These are phyloP conservation scores for Alternaria longipes DNA, from an alignment of 2,329 filamentous ascomycete genomes.

Conservation along the genomic window DNA sequence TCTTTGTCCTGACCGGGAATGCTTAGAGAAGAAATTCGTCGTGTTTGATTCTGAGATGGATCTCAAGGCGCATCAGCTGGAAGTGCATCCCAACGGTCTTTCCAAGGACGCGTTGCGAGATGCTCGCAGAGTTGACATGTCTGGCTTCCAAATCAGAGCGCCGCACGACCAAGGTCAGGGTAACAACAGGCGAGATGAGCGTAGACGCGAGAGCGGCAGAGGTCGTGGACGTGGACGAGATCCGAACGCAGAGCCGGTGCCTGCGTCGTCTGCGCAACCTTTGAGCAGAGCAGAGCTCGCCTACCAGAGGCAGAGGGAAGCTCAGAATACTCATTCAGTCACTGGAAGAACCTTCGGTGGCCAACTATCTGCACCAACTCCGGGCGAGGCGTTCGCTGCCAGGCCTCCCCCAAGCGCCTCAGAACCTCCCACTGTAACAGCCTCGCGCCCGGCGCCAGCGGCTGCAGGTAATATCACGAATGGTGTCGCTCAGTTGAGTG, in stretches of 20 bases:
- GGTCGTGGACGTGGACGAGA: conserved; percentile 76
- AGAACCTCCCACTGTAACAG: conserved; percentile 52
- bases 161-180: conserved; percentile 68
- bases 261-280: conserved; percentile 79
- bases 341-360: conserved; percentile 85
- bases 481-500: conserved; percentile 28
- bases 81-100: conserved; percentile 78
- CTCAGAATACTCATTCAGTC: conserved; percentile 85
- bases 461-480: conserved; percentile 30
- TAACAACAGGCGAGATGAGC: conserved; percentile 52
- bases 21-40: conserved; percentile 95
- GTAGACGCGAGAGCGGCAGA: conserved; percentile 58
- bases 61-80: conserved; percentile 89
- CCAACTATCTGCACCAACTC: conserved; percentile 70
- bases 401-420: conserved; percentile 55
- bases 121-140: conserved; percentile 85
- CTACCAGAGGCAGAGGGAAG: conserved; percentile 89
- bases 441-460: conserved; percentile 42
- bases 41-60: conserved; percentile 97
- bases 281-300: conserved; percentile 87
- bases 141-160: conserved; percentile 80
- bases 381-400: conserved; percentile 56
- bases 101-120: conserved; percentile 87
- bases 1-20: conserved; percentile 83
- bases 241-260: conserved; percentile 83